Percentiles rank a stretch among this genome's conserved stretches.
These are phyloP conservation scores for Pestalotiopsis sp. DNA, from an alignment of 2,329 filamentous ascomycete species.

Conservation along the genomic window DNA sequence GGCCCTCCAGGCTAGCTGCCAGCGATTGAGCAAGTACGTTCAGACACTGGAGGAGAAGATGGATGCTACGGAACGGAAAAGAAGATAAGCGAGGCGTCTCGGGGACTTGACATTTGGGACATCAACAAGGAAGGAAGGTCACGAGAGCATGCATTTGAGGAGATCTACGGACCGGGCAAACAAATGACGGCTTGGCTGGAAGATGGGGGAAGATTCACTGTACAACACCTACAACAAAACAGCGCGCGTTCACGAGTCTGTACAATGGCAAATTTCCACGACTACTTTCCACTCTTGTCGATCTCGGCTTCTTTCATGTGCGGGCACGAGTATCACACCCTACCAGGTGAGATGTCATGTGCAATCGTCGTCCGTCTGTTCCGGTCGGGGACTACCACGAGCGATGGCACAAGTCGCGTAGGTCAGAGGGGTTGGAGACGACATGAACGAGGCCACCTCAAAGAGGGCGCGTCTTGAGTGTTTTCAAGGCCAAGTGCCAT, in stretches of 20 bases:
- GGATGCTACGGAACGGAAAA: conserved; percentile 65
- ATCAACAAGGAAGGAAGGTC: not conserved
- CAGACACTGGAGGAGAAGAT: conserved; percentile 80
- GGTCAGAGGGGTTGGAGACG: not conserved
- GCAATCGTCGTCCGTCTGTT: not conserved
- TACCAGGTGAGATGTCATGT: not conserved
- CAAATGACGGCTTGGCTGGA: not conserved
- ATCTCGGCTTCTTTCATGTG: not conserved
- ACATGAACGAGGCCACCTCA: not conserved
- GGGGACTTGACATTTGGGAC: conserved; percentile 5
- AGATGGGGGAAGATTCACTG: not conserved
- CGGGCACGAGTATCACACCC: not conserved
- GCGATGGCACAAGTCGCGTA: not conserved
- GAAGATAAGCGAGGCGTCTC: conserved; percentile 51
- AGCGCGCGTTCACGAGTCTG: conserved; percentile 1
- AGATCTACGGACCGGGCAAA: not conserved
- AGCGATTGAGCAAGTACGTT: conserved; percentile 83
- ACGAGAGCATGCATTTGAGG: conserved; percentile 2
- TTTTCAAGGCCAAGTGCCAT: too few relatives aligned
- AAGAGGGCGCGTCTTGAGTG: not conserved
- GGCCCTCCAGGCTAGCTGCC: conserved; percentile 86
- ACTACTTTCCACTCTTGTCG: not conserved
- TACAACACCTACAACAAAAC: conserved; percentile 9
- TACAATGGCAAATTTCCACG: conserved; percentile 12
- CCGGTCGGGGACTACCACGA: not conserved